Evolutionary conservation across 1,139 yeast genomes (phyloP).

Genomic region (Debaryomyces coudertii): DNA sequence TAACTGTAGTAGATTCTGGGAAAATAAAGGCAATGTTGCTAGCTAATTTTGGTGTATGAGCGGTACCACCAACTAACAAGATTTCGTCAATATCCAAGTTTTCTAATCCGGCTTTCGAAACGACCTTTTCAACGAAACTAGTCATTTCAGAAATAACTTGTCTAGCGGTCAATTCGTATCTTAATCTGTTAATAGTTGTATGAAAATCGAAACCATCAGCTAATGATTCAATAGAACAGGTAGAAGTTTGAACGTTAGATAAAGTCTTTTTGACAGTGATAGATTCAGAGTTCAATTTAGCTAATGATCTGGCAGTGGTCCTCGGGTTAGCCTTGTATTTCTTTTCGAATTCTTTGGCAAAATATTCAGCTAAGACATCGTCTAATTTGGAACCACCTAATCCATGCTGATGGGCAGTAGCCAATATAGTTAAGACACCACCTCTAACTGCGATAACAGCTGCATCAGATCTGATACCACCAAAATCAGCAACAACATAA

Average conservation of each 20-base stretch:
- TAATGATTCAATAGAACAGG: constrained; percentile 92
- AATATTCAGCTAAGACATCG: constrained; percentile 74
- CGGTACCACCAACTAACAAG: constrained; percentile 89
- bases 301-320: constrained; percentile 77
- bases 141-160: constrained; percentile 75
- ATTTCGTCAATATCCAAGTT: constrained; percentile 89
- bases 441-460: constrained; percentile 94
- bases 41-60: constrained; percentile 91
- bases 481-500: constrained; percentile 93
- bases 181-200: constrained; percentile 88
- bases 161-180: constrained; percentile 89
- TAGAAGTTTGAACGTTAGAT: constrained; percentile 85
- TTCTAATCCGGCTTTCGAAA: constrained; percentile 83
- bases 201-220: constrained; percentile 95
- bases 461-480: constrained; percentile 95
- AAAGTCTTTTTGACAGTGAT: constrained; percentile 88
- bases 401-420: constrained; percentile 80
- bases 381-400: constrained; percentile 92
- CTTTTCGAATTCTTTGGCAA: constrained; percentile 93
- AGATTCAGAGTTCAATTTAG: constrained; percentile 85
- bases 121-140: constrained; percentile 71
- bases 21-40: constrained; percentile 70
- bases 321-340: constrained; percentile 83
- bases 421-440: constrained; percentile 85
- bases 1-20: constrained; percentile 77